Evolutionary conservation across 2,329 filamentous ascomycete species (phyloP).

Genomic region (Aureobasidium mangrovei): DNA sequence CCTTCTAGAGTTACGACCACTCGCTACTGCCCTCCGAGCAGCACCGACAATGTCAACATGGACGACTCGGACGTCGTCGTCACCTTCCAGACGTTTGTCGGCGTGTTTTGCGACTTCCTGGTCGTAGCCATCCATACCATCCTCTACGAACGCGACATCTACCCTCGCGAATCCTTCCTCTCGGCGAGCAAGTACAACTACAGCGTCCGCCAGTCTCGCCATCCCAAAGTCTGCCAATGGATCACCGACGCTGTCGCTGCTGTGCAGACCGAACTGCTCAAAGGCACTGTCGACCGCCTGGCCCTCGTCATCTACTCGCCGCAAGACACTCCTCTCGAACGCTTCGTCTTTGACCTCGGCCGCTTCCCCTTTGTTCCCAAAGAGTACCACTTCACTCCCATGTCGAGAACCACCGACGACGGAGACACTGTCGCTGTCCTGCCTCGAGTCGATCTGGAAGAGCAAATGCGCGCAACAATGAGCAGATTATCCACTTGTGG

Average conservation of each 20-base stretch:
- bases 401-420: conserved; percentile 34
- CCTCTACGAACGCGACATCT: conserved; percentile 71
- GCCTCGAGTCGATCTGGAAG: conserved; percentile 50
- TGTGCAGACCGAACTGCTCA: conserved; percentile 60
- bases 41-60: conserved; percentile 5
- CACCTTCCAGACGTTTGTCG: conserved; percentile 51
- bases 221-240: conserved; percentile 79
- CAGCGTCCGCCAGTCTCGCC: conserved; percentile 74
- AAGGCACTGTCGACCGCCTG: conserved; percentile 45
- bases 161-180: conserved; percentile 69
- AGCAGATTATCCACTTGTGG: conserved; percentile 53
- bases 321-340: conserved; percentile 46
- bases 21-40: no score
- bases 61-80: conserved; percentile 15
- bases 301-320: conserved; percentile 49
- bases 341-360: conserved; percentile 53
- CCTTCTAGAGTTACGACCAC: no score
- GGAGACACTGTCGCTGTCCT: conserved; percentile 22
- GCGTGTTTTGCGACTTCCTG: conserved; percentile 69
- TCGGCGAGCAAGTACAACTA: conserved; percentile 74
- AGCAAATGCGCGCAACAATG: conserved; percentile 62
- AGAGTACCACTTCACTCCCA: conserved; percentile 42
- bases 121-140: conserved; percentile 78
- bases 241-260: conserved; percentile 71
- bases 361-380: conserved; percentile 43